Evolutionary conservation across 306 rosid species (phyloP).

Genomic region (barrel medic (Medicago truncatula)): DNA sequence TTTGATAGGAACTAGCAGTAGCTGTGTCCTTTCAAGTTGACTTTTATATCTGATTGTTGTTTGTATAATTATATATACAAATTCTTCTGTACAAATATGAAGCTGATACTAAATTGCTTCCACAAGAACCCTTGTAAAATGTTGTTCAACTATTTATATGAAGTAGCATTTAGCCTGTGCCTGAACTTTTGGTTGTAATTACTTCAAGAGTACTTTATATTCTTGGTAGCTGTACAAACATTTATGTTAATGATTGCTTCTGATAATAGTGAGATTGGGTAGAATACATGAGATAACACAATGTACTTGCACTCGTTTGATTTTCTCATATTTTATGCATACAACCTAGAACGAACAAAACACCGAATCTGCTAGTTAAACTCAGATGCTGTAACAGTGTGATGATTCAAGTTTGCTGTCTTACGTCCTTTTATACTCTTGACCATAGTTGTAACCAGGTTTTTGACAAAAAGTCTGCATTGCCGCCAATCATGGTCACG

Average conservation of each 20-base stretch:
- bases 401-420: neutral
- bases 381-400: neutral
- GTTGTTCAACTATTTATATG: constrained; percentile 52
- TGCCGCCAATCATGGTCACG: neutral
- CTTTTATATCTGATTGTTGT: constrained; percentile 53
- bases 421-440: neutral
- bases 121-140: constrained; percentile 54
- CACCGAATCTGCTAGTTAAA: neutral
- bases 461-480: neutral
- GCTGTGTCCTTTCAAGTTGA: constrained; percentile 51
- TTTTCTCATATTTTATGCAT: no score
- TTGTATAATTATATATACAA: constrained; percentile 62
- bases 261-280: no score
- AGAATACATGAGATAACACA: no score
- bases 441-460: neutral
- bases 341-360: no score
- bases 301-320: no score
- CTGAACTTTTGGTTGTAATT: constrained; percentile 31
- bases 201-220: neutral
- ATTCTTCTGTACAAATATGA: constrained; percentile 75
- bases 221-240: no score
- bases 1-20: constrained; percentile 36
- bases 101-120: constrained; percentile 57
- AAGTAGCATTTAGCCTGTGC: constrained; percentile 27
- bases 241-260: no score